These are phyloP conservation scores for Xerocomellus intermedius DNA, from an alignment of 768 basidiomycete genomes.

Conservation along the genomic window DNA sequence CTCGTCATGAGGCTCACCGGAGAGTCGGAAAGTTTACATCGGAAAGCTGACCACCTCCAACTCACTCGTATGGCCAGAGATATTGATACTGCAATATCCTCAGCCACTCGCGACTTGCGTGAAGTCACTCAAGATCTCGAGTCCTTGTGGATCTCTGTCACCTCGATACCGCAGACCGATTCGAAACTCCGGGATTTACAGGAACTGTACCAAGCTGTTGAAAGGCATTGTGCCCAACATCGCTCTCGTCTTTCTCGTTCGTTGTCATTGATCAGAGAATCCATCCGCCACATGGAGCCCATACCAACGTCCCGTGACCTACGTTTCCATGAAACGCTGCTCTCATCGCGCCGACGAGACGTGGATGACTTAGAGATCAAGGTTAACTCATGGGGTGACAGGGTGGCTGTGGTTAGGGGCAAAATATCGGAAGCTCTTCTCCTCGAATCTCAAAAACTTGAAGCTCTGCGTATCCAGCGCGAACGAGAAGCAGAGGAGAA, in stretches of 20 bases:
- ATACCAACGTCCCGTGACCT: constrained; percentile 42
- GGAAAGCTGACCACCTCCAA: constrained; percentile 47
- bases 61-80: constrained; percentile 53
- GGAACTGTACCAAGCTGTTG: constrained; percentile 36
- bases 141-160: constrained; percentile 37
- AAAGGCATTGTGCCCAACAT: constrained; percentile 34
- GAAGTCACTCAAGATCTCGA: constrained; percentile 40
- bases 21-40: constrained; percentile 48
- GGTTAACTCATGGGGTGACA: constrained; percentile 49
- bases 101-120: constrained; percentile 39
- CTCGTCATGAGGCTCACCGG: constrained; percentile 62
- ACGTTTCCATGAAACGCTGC: constrained; percentile 46
- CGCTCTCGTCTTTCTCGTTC: constrained; percentile 43
- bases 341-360: constrained; percentile 46
- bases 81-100: constrained; percentile 44
- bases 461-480: constrained; percentile 34
- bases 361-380: constrained; percentile 52
- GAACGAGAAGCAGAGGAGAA: constrained; percentile 29
- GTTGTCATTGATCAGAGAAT: constrained; percentile 52
- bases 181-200: constrained; percentile 38
- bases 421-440: constrained; percentile 42
- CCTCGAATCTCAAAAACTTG: constrained; percentile 41
- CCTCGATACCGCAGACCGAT: constrained; percentile 24
- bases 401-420: constrained; percentile 27
- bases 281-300: constrained; percentile 56